Evolutionary conservation across 2,329 filamentous ascomycete species (phyloP).

Genomic region (Pyrenochaeta sp.): DNA sequence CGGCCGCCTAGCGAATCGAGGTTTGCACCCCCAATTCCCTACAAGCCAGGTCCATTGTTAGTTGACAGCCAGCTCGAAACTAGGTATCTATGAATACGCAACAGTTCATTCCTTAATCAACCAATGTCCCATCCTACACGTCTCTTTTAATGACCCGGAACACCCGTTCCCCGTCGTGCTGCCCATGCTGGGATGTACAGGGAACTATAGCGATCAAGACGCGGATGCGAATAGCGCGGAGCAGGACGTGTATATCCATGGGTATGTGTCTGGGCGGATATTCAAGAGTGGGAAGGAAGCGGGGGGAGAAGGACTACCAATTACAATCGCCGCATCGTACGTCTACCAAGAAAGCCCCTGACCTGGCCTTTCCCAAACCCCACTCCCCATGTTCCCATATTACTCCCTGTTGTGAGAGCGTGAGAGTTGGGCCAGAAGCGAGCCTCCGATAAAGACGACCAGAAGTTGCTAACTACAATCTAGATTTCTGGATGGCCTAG

Average conservation of each 20-base stretch:
- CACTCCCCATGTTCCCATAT: background rate
- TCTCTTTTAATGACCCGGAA: conserved; percentile 45
- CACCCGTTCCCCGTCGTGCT: conserved; percentile 64
- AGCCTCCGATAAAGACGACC: too few relatives aligned
- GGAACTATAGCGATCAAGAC: conserved; percentile 52
- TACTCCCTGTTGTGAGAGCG: too few relatives aligned
- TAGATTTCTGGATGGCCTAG: conserved; percentile 44
- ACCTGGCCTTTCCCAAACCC: conserved; percentile 35
- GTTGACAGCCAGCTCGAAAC: too few relatives aligned
- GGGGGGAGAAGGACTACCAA: conserved; percentile 39
- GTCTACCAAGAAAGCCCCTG: background rate
- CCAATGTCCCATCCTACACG: conserved; percentile 42
- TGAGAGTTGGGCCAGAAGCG: too few relatives aligned
- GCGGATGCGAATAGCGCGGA: conserved; percentile 66
- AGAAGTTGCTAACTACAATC: background rate
- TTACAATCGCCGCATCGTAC: conserved; percentile 49
- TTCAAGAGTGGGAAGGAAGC: conserved; percentile 53
- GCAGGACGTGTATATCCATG: conserved; percentile 47
- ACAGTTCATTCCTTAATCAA: conserved; percentile 48
- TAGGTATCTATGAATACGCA: conserved; percentile 45
- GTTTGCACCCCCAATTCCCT: conserved; percentile 10
- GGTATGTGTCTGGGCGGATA: conserved; percentile 63
- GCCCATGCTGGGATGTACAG: conserved; percentile 53
- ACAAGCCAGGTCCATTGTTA: too few relatives aligned
- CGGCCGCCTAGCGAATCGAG: conserved; percentile 39